These are phyloP conservation scores for Diaporthe sp. DNA, from an alignment of 2,329 filamentous ascomycete genomes.

Conservation along the genomic window DNA sequence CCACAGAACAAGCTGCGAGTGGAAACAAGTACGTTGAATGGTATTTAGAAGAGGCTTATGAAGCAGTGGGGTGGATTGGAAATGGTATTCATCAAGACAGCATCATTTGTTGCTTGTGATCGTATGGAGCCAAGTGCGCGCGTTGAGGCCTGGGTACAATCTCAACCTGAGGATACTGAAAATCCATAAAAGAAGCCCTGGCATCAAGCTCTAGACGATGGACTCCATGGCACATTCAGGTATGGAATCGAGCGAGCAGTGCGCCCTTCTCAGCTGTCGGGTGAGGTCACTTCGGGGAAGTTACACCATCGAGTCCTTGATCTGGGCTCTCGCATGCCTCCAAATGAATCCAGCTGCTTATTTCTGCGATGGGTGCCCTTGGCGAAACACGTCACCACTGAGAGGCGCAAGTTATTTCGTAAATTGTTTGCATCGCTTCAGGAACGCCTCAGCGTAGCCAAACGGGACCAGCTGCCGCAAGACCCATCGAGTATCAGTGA, in stretches of 20 bases:
- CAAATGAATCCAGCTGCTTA: neutral
- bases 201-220: neutral
- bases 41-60: no score
- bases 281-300: neutral
- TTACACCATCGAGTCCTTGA: neutral
- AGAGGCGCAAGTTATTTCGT: fast-evolving
- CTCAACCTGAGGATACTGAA: neutral
- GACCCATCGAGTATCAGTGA: neutral
- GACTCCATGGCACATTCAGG: neutral
- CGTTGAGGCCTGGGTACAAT: no score
- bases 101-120: neutral
- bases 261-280: neutral
- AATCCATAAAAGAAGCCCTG: no score
- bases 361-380: neutral
- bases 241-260: neutral
- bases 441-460: neutral
- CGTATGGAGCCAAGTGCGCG: neutral
- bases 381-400: no score
- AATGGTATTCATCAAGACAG: neutral
- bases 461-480: neutral
- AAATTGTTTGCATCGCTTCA: neutral
- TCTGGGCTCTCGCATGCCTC: neutral
- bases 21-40: neutral
- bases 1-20: neutral
- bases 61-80: neutral